Percentiles rank a stretch among this genome's conserved stretches.
Conservation (phyloP, 2,329 filamentous ascomycete species). For the Cordyceps militaris region DNA sequence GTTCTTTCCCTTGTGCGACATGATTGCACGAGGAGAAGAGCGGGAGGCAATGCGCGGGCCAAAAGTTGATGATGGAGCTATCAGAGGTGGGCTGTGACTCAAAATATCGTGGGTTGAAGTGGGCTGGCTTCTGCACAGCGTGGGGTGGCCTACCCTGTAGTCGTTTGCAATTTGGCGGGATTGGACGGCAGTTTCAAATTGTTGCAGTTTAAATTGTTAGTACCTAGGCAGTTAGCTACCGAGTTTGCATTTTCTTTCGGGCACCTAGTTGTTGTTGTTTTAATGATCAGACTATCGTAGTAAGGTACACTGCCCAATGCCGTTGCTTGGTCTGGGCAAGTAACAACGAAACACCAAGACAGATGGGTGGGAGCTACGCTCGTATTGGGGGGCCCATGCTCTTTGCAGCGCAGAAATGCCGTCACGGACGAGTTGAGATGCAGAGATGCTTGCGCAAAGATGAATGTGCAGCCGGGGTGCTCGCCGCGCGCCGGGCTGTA, state of each 20-base stretch:
- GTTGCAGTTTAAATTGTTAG: too few relatives aligned
- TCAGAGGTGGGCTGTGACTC: constrained; percentile 10
- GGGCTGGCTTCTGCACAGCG: constrained; percentile 20
- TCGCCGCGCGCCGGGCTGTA: background rate
- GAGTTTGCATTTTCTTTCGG: too few relatives aligned
- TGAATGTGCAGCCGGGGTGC: background rate
- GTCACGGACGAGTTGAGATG: background rate
- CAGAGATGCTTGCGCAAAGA: background rate
- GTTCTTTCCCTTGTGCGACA: constrained; percentile 41
- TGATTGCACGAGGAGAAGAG: constrained; percentile 14
- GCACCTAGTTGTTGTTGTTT: too few relatives aligned
- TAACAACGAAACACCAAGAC: too few relatives aligned
- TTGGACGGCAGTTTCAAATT: too few relatives aligned
- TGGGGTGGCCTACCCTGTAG: constrained; percentile 18
- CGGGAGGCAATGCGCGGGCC: constrained; percentile 15
- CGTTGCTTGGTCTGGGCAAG: too few relatives aligned
- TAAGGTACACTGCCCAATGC: too few relatives aligned
- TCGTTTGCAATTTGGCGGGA: background rate
- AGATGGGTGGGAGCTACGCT: background rate
- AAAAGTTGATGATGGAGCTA: constrained; percentile 12
- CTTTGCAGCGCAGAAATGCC: background rate
- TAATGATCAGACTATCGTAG: too few relatives aligned
- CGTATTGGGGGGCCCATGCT: too few relatives aligned
- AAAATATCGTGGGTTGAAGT: constrained; percentile 26
- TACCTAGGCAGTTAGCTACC: too few relatives aligned